Evolutionary conservation across 1,139 yeast species (phyloP).

Genomic region (Spencermartinsiella ligniputridi): DNA sequence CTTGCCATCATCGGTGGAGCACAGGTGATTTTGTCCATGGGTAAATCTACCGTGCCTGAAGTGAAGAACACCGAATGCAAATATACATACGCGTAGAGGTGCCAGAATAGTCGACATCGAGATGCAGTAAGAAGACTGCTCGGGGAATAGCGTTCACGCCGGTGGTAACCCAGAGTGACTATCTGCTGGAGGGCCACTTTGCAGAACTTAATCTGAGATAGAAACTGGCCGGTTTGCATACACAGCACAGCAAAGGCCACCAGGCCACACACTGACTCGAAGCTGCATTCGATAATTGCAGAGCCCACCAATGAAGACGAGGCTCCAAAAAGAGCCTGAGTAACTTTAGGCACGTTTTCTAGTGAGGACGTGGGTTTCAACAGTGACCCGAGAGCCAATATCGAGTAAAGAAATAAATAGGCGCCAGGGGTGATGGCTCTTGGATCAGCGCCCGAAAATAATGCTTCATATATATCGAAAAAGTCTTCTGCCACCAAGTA

Average conservation of each 20-base stretch:
- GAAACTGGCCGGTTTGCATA: constrained; percentile 13
- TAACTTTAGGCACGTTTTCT: constrained; percentile 5
- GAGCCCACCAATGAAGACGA: constrained; percentile 15
- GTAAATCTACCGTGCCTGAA: constrained; percentile 5
- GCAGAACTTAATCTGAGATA: constrained; percentile 13
- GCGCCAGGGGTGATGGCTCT: constrained; percentile 8
- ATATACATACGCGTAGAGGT: constrained; percentile 12
- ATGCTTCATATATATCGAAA: constrained; percentile 8
- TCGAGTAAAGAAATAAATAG: constrained; percentile 11
- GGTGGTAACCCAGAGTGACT: constrained; percentile 14
- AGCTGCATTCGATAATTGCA: constrained; percentile 13
- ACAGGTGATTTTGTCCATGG: constrained; percentile 7
- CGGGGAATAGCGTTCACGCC: neutral
- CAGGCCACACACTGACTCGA: constrained; percentile 12
- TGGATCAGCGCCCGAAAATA: constrained; percentile 5
- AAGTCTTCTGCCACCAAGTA: constrained; percentile 10
- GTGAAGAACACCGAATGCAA: constrained; percentile 10
- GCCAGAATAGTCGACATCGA: constrained; percentile 11
- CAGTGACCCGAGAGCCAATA: constrained; percentile 14
- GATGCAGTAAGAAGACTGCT: neutral
- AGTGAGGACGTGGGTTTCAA: constrained; percentile 9
- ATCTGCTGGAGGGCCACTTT: constrained; percentile 11
- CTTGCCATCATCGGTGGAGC: constrained; percentile 9
- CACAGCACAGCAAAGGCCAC: constrained; percentile 14
- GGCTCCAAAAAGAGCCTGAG: constrained; percentile 13